Evolutionary conservation across 2,329 filamentous ascomycete species (phyloP).

Genomic region (Chrysoporthe austroafricana): DNA sequence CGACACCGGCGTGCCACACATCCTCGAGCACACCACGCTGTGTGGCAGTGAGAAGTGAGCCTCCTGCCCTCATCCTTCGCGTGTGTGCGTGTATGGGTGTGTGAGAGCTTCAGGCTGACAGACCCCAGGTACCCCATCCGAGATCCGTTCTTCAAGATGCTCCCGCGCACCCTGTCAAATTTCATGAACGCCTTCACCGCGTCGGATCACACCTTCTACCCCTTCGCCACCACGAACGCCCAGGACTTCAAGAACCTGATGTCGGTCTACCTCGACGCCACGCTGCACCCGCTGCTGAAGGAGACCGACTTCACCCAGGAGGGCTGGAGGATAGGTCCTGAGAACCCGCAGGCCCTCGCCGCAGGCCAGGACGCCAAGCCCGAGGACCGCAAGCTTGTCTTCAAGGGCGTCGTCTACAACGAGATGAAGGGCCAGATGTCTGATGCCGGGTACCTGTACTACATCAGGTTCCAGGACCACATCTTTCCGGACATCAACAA

Average conservation of each 20-base stretch:
- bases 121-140: slow-evolving; percentile 84
- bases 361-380: slow-evolving; percentile 47
- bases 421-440: slow-evolving; percentile 99
- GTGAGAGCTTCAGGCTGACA: slow-evolving; percentile 34
- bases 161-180: slow-evolving; percentile 95
- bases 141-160: slow-evolving; percentile 99
- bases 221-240: slow-evolving; percentile 93
- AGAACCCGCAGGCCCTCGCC: slow-evolving; percentile 71
- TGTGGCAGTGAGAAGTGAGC: slow-evolving; percentile 92
- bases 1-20: slow-evolving; percentile 94
- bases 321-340: slow-evolving; percentile 93
- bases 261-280: slow-evolving; percentile 95
- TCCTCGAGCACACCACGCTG: slow-evolving; percentile 94
- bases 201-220: slow-evolving; percentile 95
- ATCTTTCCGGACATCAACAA: slow-evolving; percentile 95
- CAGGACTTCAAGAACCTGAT: slow-evolving; percentile 96
- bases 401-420: slow-evolving; percentile 98
- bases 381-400: slow-evolving; percentile 74
- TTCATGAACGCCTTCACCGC: slow-evolving; percentile 99
- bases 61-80: neutral
- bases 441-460: slow-evolving; percentile 93
- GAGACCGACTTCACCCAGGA: slow-evolving; percentile 93
- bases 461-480: slow-evolving; percentile 92
- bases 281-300: slow-evolving; percentile 85
- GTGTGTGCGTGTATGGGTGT: neutral